phyloP scores from a whole-genome alignment of 352 stramenopile species.

The Pythium volutum region DNA sequence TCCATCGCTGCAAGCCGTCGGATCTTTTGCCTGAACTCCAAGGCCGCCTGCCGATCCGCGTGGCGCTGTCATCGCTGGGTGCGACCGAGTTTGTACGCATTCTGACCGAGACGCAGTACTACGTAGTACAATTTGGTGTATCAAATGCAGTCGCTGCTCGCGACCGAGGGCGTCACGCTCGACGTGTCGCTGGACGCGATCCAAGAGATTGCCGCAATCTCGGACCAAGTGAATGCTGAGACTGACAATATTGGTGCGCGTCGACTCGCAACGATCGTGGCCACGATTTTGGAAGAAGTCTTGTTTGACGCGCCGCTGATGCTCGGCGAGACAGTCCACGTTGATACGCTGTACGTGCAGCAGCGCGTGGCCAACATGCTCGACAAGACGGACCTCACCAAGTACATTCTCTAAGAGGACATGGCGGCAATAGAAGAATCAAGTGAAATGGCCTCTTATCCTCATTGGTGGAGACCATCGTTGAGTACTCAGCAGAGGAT shows the following conservation, averaged over 20 bases:
- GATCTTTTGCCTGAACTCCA: conserved; percentile 98
- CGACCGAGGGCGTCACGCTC: conserved; percentile 94
- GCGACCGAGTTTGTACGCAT: conserved; percentile 98
- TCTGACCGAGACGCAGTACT: conserved; percentile 92
- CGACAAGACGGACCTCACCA: conserved; percentile 93
- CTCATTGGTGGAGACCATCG: too few relatives aligned
- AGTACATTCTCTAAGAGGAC: conserved; percentile 94
- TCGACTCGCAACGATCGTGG: conserved; percentile 95
- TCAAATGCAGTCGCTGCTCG: conserved; percentile 96
- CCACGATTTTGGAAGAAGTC: conserved; percentile 98
- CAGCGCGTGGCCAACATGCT: conserved; percentile 92
- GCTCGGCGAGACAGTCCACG: conserved; percentile 70
- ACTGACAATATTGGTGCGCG: conserved; percentile 98
- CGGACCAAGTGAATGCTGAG: conserved; percentile 92
- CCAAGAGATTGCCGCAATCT: conserved; percentile 94
- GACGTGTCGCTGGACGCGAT: conserved; percentile 96
- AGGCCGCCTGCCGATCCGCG: conserved; percentile 97
- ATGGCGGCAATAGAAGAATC: too few relatives aligned
- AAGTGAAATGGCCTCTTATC: too few relatives aligned
- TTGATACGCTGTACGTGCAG: conserved; percentile 93
- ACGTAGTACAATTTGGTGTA: conserved; percentile 93
- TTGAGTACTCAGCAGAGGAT: too few relatives aligned
- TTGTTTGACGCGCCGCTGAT: conserved; percentile 96
- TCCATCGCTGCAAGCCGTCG: conserved; percentile 96
- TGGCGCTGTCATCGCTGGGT: conserved; percentile 96